Evolutionary conservation across 176 grass and related monocot genomes (phyloP).

Genomic region (Zoysia japonica): DNA sequence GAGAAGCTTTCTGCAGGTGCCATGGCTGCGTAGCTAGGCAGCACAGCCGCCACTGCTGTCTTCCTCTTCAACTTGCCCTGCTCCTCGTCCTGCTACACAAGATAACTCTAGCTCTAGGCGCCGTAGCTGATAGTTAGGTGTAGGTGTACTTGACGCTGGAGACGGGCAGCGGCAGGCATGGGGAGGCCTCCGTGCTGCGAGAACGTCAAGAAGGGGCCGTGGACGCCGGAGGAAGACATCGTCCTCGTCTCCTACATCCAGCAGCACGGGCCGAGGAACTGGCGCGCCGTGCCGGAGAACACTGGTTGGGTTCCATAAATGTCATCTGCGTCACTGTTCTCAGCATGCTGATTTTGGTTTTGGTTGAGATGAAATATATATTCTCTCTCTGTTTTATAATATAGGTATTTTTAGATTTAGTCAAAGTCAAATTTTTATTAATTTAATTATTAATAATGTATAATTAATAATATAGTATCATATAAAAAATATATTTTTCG

Average conservation of each 20-base stretch:
- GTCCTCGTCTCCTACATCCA: constrained; percentile 67
- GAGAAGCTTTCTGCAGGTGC: constrained; percentile 18
- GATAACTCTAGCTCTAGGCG: not conserved
- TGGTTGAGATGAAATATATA: not conserved
- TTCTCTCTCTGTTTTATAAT: too few relatives aligned
- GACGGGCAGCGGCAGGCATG: constrained; percentile 19
- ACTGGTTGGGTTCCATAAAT: constrained; percentile 14
- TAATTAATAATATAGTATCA: too few relatives aligned
- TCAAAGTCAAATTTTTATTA: too few relatives aligned
- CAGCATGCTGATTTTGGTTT: not conserved
- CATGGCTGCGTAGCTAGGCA: constrained; percentile 25
- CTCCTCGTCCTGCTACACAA: too few relatives aligned
- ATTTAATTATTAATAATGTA: too few relatives aligned
- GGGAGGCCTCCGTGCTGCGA: constrained; percentile 60
- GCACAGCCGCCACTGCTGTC: not conserved
- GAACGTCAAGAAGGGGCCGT: constrained; percentile 58
- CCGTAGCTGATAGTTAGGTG: not conserved
- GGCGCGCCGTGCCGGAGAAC: constrained; percentile 53
- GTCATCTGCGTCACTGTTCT: not conserved
- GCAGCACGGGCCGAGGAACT: constrained; percentile 59
- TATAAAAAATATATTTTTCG: too few relatives aligned
- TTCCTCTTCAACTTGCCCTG: too few relatives aligned
- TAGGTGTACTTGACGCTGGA: not conserved
- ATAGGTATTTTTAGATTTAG: too few relatives aligned
- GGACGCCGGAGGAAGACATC: constrained; percentile 66